Evolutionary conservation across 2,329 filamentous ascomycete genomes (phyloP), one percentile per base, ranked within the genome.

Genomic region (Penicillium sp.): DNA sequence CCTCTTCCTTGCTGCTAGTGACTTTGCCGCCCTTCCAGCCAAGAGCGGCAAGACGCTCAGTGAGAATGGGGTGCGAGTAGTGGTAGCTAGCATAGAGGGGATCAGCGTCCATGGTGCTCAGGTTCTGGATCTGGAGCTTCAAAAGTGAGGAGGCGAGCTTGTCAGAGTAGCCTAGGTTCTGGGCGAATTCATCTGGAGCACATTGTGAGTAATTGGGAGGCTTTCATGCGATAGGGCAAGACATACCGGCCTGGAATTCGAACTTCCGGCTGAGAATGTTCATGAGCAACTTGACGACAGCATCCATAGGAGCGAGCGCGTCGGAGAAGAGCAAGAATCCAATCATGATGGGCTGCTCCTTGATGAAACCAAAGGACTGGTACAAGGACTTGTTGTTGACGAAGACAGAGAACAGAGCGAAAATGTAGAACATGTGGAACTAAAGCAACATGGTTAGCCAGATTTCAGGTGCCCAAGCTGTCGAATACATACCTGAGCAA

Each of bases 11-110:
- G 55, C 69, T 67, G 51, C 77, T 75, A 32, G 76, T 70, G 40
- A 73, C 69, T 64, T 76, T 76, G 34, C 71, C 71, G 57, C 90
- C 86, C 69, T 87, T 86, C 92, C 93, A 99, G 61, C 90, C 88
- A 56, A 99, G 83, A 1, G 93, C 94, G 74, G 89, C 90, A 67
- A 99, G 81, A 67, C 94, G 86, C 82, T 99, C 95, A 1, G 92
- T 89, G 62, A 99, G 80, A 63, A 97, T 97, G 1, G 94, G 94
- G 77, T 99, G 94, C 22, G 93, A 97, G 82, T 95, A 97, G 79
- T 99, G 92, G 81, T 97, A 99, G 77, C 88, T 95, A 50, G 94
- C 94, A 75, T 96, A 99, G 83, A 97, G 86, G 89, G 90, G 96
- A 77, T 99, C 95, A 27, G 94, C 94, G 67, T 99, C 94, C 93